These are phyloP conservation scores for Suhomyces yuchorum DNA, from an alignment of 1,139 yeast genomes.

Conservation along the genomic window DNA sequence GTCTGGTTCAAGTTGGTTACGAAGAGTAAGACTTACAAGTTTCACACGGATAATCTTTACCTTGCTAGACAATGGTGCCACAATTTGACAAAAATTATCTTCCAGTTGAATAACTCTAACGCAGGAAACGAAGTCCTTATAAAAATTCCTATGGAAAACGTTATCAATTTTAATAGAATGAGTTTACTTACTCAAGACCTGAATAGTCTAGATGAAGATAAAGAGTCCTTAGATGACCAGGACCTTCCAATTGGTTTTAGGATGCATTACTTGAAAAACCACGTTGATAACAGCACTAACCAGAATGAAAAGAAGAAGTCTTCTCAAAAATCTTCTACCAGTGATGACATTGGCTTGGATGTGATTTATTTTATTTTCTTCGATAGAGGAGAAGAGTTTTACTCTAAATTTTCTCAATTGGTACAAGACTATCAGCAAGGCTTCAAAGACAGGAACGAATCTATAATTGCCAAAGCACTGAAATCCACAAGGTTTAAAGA, in stretches of 20 bases:
- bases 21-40: slow-evolving; percentile 58
- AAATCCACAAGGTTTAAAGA: slow-evolving; percentile 17
- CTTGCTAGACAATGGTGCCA: slow-evolving; percentile 84
- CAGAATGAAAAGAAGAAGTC: slow-evolving; percentile 10
- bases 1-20: slow-evolving; percentile 62
- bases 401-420: slow-evolving; percentile 25
- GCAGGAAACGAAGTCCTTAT: slow-evolving; percentile 72
- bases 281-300: slow-evolving; percentile 6
- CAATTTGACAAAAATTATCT: slow-evolving; percentile 71
- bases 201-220: slow-evolving; percentile 9
- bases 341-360: slow-evolving; percentile 55
- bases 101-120: slow-evolving; percentile 62
- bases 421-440: slow-evolving; percentile 19
- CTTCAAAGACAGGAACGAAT: slow-evolving; percentile 4
- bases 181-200: slow-evolving; percentile 10
- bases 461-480: slow-evolving; percentile 14
- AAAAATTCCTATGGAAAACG: slow-evolving; percentile 70
- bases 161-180: slow-evolving; percentile 60
- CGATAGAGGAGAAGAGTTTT: slow-evolving; percentile 33
- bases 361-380: slow-evolving; percentile 73
- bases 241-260: slow-evolving; percentile 27
- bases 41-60: slow-evolving; percentile 71
- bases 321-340: slow-evolving; percentile 21
- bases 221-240: slow-evolving; percentile 16
- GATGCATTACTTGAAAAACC: slow-evolving; percentile 24